Conservation (phyloP, 2,329 filamentous ascomycete species). For the Aspergillus awamori region DNA sequence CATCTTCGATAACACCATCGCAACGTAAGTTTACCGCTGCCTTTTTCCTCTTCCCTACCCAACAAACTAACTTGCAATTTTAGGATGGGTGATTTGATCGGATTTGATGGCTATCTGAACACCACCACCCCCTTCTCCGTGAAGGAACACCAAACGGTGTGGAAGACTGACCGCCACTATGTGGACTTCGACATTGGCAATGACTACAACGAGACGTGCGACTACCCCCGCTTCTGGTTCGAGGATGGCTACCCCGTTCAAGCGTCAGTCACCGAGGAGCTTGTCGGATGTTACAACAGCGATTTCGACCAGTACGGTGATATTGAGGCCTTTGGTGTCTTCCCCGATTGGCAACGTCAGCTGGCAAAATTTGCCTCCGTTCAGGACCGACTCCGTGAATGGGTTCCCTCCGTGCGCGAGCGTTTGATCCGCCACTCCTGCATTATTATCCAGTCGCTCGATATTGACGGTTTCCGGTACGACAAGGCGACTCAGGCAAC, state of each 20-base stretch:
- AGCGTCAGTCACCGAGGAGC: constrained; percentile 47
- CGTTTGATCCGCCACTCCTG: constrained; percentile 64
- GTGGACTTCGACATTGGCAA: constrained; percentile 60
- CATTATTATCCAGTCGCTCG: constrained; percentile 61
- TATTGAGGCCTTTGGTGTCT: constrained; percentile 64
- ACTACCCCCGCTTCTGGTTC: constrained; percentile 64
- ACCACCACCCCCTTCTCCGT: constrained; percentile 57
- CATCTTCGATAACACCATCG: constrained; percentile 65
- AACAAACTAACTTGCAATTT: background rate
- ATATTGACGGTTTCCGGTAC: constrained; percentile 67
- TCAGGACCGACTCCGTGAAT: constrained; percentile 67
- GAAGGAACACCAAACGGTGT: constrained; percentile 59
- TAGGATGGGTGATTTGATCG: constrained; percentile 60
- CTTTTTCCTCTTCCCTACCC: background rate
- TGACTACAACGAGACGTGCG: constrained; percentile 54
- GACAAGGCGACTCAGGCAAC: constrained; percentile 67
- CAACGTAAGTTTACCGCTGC: constrained; percentile 50
- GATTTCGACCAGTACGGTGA: constrained; percentile 68
- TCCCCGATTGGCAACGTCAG: constrained; percentile 64
- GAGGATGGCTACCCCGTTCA: constrained; percentile 57
- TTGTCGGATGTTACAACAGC: constrained; percentile 61
- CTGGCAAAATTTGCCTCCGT: constrained; percentile 67
- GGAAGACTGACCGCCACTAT: constrained; percentile 58
- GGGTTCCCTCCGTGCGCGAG: constrained; percentile 59
- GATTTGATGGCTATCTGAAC: constrained; percentile 45